Conservation (phyloP, 495 filamentous ascomycete genomes). For the Stereocaulon alpinum region DNA sequence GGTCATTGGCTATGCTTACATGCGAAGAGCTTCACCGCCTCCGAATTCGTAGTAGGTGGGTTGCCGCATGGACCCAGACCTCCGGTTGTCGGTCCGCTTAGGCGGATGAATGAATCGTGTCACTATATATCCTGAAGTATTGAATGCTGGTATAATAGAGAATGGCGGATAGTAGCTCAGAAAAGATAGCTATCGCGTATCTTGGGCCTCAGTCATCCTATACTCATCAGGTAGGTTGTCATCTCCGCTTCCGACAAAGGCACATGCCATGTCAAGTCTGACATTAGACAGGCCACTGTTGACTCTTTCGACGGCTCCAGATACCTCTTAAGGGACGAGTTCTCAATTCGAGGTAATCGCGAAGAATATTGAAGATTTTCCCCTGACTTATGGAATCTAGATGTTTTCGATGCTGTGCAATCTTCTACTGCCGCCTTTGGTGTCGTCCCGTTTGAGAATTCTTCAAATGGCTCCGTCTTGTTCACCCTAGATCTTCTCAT, state of each 20-base stretch:
- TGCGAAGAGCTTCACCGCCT: not conserved
- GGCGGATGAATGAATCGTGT: not conserved
- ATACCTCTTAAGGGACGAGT: conserved; percentile 46
- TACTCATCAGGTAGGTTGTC: conserved; percentile 69
- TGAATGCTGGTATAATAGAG: not conserved
- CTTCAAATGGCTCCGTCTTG: conserved; percentile 82
- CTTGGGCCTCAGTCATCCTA: conserved; percentile 79
- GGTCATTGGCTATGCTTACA: not conserved
- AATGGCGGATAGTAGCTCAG: not conserved
- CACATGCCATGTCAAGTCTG: not conserved
- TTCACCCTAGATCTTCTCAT: conserved; percentile 81
- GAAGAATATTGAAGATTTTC: conserved; percentile 2
- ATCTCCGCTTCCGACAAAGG: conserved; percentile 1
- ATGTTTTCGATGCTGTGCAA: conserved; percentile 74
- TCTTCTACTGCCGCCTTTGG: conserved; percentile 50
- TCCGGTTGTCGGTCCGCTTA: not conserved
- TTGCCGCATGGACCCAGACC: not conserved
- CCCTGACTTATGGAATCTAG: conserved; percentile 32
- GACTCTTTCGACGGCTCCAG: conserved; percentile 46
- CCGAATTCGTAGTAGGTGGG: not conserved
- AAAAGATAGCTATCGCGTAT: conserved; percentile 48
- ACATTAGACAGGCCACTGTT: conserved; percentile 49
- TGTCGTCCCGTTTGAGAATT: conserved; percentile 94
- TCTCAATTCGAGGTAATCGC: conserved; percentile 48
- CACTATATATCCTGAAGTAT: not conserved